Conservation (phyloP, 495 filamentous ascomycete species). For the Lophiotrema nucula region DNA sequence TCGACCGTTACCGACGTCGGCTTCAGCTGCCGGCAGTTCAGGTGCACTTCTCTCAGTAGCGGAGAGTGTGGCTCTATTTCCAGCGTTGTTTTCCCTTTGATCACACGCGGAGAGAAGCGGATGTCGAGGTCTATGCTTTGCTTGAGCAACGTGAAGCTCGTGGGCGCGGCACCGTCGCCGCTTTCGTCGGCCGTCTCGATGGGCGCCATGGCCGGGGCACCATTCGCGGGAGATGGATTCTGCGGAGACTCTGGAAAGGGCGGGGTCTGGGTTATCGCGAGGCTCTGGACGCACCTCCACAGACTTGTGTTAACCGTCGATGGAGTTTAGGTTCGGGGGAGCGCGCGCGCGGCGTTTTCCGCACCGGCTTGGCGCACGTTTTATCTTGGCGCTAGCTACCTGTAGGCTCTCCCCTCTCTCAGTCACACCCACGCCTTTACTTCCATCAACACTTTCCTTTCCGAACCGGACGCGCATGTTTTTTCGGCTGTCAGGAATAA, state of each 20-base stretch:
- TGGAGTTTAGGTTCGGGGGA: too few relatives aligned
- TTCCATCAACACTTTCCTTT: too few relatives aligned
- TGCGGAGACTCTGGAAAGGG: background rate
- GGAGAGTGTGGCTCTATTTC: constrained; percentile 67
- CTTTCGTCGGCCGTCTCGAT: constrained; percentile 5
- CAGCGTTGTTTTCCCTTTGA: constrained; percentile 80
- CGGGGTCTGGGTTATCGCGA: too few relatives aligned
- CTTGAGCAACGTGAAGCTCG: constrained; percentile 60
- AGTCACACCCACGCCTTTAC: too few relatives aligned
- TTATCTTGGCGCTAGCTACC: too few relatives aligned
- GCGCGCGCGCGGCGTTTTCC: too few relatives aligned
- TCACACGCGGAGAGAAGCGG: constrained; percentile 69
- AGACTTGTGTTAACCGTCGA: too few relatives aligned
- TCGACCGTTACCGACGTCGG: constrained; percentile 70
- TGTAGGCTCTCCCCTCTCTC: too few relatives aligned
- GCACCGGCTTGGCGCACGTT: too few relatives aligned
- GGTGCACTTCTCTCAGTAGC: constrained; percentile 64
- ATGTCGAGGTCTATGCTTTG: constrained; percentile 88
- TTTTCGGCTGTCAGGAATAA: too few relatives aligned
- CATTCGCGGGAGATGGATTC: background rate
- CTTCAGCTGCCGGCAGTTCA: constrained; percentile 85
- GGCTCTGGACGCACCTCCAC: too few relatives aligned
- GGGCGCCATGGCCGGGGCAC: constrained; percentile 8
- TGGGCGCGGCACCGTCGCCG: constrained; percentile 1
- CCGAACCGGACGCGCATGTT: too few relatives aligned